These are phyloP conservation scores for Pleurozium schreberi DNA, from an alignment of 225 moss, liverwort and hornwort species.

Conservation along the genomic window DNA sequence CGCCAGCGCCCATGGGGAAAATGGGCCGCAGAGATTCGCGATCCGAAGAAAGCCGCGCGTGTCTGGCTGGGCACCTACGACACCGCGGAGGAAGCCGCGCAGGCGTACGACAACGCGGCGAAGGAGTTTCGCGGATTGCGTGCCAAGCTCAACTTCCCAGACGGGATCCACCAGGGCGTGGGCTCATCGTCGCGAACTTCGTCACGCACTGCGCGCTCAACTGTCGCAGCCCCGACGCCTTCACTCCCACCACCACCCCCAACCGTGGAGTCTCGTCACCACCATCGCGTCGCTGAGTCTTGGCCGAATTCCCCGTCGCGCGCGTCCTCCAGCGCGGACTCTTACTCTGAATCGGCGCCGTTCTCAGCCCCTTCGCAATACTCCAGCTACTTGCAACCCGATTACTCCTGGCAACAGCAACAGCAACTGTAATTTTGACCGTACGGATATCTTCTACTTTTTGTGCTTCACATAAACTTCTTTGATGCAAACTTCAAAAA, in stretches of 20 bases:
- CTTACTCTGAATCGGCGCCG: conserved; percentile 4
- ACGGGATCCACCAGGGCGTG: conserved; percentile 29
- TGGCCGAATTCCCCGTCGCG: conserved; percentile 16
- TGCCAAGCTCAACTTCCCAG: conserved; percentile 42
- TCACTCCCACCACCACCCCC: neutral
- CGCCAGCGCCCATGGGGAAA: conserved; percentile 44
- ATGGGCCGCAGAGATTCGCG: conserved; percentile 45
- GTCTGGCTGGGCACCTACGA: conserved; percentile 45
- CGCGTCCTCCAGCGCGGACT: conserved; percentile 15
- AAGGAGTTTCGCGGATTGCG: conserved; percentile 34
- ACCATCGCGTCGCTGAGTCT: neutral
- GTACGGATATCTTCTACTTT: too few relatives aligned
- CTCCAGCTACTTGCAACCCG: neutral
- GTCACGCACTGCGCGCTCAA: neutral
- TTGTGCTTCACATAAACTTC: too few relatives aligned
- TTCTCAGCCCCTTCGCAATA: conserved; percentile 4
- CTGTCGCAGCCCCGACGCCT: neutral
- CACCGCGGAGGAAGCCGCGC: conserved; percentile 37
- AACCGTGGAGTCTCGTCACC: neutral
- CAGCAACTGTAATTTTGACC: too few relatives aligned
- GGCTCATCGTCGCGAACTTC: conserved; percentile 2
- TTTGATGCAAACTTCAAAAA: too few relatives aligned
- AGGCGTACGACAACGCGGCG: conserved; percentile 41
- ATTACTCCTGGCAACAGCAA: conserved; percentile 8
- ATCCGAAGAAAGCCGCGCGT: conserved; percentile 47